phyloP scores from a whole-genome alignment of 1,284 basidiomycete genomes.

The Sutorius eximius region DNA sequence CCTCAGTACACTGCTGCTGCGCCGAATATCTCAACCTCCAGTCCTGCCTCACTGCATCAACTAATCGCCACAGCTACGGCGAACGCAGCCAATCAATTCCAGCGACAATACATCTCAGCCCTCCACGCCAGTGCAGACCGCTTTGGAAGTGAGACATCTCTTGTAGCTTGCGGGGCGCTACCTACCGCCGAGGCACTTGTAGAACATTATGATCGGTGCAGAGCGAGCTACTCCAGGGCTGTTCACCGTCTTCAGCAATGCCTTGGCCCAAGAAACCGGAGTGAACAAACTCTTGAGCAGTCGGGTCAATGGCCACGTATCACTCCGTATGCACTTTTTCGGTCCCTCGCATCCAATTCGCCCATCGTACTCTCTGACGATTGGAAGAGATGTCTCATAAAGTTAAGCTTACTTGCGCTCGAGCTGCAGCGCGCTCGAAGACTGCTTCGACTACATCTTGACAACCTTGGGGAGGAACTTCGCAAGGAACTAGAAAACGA shows the following conservation, averaged over 20 bases:
- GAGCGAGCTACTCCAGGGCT: no score
- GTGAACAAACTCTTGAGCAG: not conserved
- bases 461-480: not conserved
- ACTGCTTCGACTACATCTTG: not conserved
- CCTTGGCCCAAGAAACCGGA: not conserved
- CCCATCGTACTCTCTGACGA: not conserved
- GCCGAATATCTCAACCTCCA: not conserved
- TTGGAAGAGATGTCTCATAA: not conserved
- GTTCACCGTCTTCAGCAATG: not conserved
- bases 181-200: no score
- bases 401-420: not conserved
- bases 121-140: constrained; percentile 18
- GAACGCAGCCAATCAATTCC: constrained; percentile 13
- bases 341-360: constrained; percentile 16
- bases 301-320: constrained; percentile 27
- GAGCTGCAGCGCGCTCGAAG: not conserved
- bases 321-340: constrained; percentile 26
- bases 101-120: constrained; percentile 14
- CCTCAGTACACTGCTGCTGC: no score
- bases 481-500: not conserved
- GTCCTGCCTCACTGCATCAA: not conserved
- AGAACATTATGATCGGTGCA: no score
- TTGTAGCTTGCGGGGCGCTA: no score
- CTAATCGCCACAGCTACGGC: constrained; percentile 7
- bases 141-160: constrained; percentile 8